Conservation (phyloP, 176 grass and related monocot genomes). For the Ensete ventricosum region DNA sequence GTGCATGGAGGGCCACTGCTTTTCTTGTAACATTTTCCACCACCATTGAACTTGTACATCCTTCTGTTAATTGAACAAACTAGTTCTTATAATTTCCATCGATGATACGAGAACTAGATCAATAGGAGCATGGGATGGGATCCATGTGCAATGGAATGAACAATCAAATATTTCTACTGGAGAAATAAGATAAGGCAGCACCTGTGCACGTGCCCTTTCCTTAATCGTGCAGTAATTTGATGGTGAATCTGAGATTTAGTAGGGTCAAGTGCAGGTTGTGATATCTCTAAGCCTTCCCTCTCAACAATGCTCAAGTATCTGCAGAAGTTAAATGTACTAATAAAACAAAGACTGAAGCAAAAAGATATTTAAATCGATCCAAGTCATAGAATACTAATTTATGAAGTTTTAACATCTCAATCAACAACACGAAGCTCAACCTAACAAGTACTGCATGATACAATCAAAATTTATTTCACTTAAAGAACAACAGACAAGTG, state of each 20-base stretch:
- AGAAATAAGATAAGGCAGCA: not conserved
- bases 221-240: not conserved
- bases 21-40: slow-evolving; percentile 45
- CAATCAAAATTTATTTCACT: too few relatives aligned
- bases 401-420: not conserved
- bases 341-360: not conserved
- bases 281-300: slow-evolving; percentile 2
- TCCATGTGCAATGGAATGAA: not conserved
- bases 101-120: too few relatives aligned
- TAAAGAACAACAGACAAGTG: too few relatives aligned
- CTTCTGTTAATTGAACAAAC: slow-evolving; percentile 26
- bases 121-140: not conserved
- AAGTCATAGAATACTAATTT: not conserved
- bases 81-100: too few relatives aligned
- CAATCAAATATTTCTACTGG: too few relatives aligned
- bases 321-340: not conserved
- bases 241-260: not conserved
- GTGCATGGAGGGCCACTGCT: slow-evolving; percentile 67
- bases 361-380: not conserved
- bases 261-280: not conserved
- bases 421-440: too few relatives aligned
- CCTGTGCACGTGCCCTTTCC: slow-evolving; percentile 1
- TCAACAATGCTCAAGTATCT: slow-evolving; percentile 1
- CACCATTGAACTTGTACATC: slow-evolving; percentile 49
- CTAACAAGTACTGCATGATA: too few relatives aligned